These are phyloP conservation scores for Aspergillus spinulosporus DNA, from an alignment of 2,329 filamentous ascomycete genomes.

Conservation along the genomic window DNA sequence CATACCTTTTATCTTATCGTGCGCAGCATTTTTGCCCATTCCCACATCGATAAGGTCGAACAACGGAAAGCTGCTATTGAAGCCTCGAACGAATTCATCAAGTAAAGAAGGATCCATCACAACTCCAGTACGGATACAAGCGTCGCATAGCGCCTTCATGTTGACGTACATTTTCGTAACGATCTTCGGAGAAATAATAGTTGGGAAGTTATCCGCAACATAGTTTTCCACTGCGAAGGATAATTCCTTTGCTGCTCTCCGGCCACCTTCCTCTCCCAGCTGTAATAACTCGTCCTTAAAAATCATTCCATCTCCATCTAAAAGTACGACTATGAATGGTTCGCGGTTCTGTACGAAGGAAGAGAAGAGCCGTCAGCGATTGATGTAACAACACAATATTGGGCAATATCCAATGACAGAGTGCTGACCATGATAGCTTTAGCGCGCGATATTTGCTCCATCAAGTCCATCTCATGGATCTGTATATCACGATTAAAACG, in stretches of 20 bases:
- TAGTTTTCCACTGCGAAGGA: conserved; percentile 46
- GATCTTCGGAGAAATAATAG: conserved; percentile 50
- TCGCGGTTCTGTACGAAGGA: conserved; percentile 47
- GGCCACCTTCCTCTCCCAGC: conserved; percentile 54
- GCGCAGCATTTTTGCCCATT: conserved; percentile 45
- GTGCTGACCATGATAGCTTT: conserved; percentile 47
- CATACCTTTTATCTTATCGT: conserved; percentile 52
- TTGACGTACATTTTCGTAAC: conserved; percentile 57
- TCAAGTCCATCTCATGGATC: conserved; percentile 49
- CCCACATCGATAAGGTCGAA: conserved; percentile 56
- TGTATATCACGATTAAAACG: conserved; percentile 51
- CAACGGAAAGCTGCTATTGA: conserved; percentile 52
- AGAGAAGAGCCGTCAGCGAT: conserved; percentile 11
- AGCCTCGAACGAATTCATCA: conserved; percentile 57
- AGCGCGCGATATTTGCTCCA: conserved; percentile 47
- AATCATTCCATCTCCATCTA: conserved; percentile 59
- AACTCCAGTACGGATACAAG: conserved; percentile 49
- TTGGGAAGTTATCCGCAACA: conserved; percentile 42
- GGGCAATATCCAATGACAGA: not conserved
- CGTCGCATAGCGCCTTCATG: conserved; percentile 52
- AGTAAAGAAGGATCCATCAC: conserved; percentile 45
- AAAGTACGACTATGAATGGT: conserved; percentile 56
- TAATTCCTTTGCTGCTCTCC: conserved; percentile 54
- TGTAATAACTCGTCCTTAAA: conserved; percentile 54
- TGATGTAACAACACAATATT: not conserved